These are phyloP conservation scores for Kwoniella heveanensis DNA, from an alignment of 768 basidiomycete genomes.

Conservation along the genomic window DNA sequence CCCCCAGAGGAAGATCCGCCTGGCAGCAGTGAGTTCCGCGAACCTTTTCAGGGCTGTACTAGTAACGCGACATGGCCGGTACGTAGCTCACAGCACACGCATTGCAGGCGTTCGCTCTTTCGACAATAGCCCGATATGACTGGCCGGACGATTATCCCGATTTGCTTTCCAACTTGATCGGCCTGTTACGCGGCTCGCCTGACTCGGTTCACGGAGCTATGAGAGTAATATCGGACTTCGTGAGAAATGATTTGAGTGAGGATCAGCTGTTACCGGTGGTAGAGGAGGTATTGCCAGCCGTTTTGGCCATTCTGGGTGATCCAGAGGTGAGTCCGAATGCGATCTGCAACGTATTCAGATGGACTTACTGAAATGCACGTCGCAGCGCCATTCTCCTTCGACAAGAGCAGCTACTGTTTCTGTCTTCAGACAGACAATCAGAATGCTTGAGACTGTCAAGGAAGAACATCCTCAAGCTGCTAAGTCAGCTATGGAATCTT, in stretches of 20 bases:
- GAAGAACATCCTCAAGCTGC: conserved; percentile 85
- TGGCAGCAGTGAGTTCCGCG: conserved; percentile 66
- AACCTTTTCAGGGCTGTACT: background rate
- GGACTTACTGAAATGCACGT: background rate
- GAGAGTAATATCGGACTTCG: conserved; percentile 93
- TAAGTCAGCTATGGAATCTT: conserved; percentile 74
- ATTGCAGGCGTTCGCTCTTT: conserved; percentile 79
- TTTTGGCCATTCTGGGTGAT: conserved; percentile 76
- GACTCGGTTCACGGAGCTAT: conserved; percentile 90
- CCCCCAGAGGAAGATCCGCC: conserved; percentile 79
- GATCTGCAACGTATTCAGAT: background rate
- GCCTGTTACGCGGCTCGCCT: conserved; percentile 70
- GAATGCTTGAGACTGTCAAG: conserved; percentile 90
- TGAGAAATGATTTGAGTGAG: conserved; percentile 86
- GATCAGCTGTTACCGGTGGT: conserved; percentile 92
- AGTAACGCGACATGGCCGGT: too few species aligned
- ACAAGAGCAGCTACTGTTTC: conserved; percentile 83
- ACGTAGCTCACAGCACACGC: background rate
- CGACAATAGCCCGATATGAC: conserved; percentile 84
- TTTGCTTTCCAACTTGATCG: conserved; percentile 73
- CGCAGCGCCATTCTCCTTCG: conserved; percentile 69
- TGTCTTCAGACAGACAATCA: conserved; percentile 87
- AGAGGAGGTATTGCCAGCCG: conserved; percentile 81
- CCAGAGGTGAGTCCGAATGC: conserved; percentile 62
- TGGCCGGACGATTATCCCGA: conserved; percentile 97